Percentiles rank a stretch among this genome's conserved stretches.
These are phyloP conservation scores for Volutella citrinella DNA, from an alignment of 2,329 filamentous ascomycete genomes.

Conservation along the genomic window DNA sequence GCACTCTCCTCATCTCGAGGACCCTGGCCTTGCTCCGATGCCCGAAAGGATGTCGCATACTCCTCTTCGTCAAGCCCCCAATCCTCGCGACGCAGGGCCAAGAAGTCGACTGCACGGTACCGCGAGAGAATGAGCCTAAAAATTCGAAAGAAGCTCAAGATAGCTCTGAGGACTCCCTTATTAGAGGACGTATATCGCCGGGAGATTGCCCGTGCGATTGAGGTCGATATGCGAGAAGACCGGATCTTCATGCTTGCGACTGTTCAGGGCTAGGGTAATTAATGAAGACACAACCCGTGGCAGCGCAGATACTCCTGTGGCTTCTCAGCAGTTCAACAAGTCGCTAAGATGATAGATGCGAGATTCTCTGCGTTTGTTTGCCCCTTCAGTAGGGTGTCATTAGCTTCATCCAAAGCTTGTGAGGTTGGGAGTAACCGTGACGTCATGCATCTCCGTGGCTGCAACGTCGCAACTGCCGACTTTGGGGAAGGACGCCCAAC, in stretches of 20 bases:
- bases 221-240: constrained; percentile 50
- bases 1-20: neutral
- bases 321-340: too few relatives aligned
- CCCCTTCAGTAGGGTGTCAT: too few relatives aligned
- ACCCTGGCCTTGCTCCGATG: constrained; percentile 37
- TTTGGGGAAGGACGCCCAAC: too few relatives aligned
- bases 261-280: too few relatives aligned
- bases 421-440: too few relatives aligned
- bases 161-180: constrained; percentile 25
- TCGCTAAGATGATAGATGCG: too few relatives aligned
- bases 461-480: too few relatives aligned
- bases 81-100: constrained; percentile 24
- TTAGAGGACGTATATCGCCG: constrained; percentile 33
- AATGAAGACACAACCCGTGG: too few relatives aligned
- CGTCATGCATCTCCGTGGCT: too few relatives aligned
- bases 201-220: constrained; percentile 52
- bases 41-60: constrained; percentile 36
- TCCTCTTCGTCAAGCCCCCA: constrained; percentile 36
- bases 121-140: constrained; percentile 31
- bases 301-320: too few relatives aligned
- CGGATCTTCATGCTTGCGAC: constrained; percentile 31
- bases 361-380: too few relatives aligned
- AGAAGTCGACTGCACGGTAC: constrained; percentile 28
- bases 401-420: too few relatives aligned
- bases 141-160: constrained; percentile 32